Conservation (phyloP, 345 rosid genomes). For the Angophora floribunda region DNA sequence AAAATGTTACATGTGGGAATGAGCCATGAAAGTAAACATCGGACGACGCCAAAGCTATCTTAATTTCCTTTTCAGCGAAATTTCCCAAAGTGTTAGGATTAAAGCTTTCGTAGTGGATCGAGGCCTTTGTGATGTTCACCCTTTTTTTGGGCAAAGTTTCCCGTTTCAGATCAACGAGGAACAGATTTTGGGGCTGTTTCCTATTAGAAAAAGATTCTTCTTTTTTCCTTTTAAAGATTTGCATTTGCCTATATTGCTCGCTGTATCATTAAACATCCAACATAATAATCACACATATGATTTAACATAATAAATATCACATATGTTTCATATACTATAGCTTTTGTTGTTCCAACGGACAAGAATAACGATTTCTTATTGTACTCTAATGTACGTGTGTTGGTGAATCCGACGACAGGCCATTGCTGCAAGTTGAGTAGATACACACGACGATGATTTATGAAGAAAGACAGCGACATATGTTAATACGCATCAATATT, state of each 20-base stretch:
- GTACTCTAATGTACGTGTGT: not conserved
- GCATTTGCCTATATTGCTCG: not conserved
- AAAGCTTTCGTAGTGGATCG: not conserved
- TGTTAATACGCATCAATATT: not conserved
- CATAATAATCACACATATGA: not conserved
- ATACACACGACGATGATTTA: not conserved
- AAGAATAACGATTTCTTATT: not conserved
- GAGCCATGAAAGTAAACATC: not conserved
- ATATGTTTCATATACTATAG: not conserved
- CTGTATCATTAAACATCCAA: not conserved
- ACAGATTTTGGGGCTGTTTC: not conserved
- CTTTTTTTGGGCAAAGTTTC: not conserved
- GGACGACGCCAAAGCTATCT: not conserved
- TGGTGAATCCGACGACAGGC: not conserved
- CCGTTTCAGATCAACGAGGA: not conserved
- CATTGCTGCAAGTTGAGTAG: not conserved
- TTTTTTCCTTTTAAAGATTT: not conserved
- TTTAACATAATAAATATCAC: not conserved
- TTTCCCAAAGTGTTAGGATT: fast-evolving
- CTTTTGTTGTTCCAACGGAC: not conserved
- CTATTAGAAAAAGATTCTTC: not conserved
- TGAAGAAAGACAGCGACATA: not conserved
- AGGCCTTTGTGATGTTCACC: not conserved
- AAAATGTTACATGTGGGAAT: not conserved
- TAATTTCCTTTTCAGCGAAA: not conserved